phyloP scores from a whole-genome alignment of 2,329 filamentous ascomycete genomes.

The Xylaria sp. region DNA sequence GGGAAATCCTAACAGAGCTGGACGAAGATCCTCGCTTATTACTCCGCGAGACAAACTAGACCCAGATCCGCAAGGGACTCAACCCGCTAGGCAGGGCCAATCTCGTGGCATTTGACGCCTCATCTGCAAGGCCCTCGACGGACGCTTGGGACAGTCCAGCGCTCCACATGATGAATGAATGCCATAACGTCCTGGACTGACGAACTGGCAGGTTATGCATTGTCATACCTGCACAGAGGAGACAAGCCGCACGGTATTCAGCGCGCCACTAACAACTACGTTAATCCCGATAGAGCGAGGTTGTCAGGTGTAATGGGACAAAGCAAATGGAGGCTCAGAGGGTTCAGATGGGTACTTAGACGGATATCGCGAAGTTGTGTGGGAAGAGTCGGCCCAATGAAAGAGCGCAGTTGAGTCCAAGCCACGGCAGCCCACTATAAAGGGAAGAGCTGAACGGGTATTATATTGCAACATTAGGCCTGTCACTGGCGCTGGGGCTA shows the following conservation, averaged over 20 bases:
- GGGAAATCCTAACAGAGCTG: slow-evolving; percentile 50
- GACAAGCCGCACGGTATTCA: slow-evolving; percentile 43
- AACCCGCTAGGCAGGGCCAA: slow-evolving; percentile 36
- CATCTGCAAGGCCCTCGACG: slow-evolving; percentile 42
- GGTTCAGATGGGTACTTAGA: slow-evolving; percentile 29
- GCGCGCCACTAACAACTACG: slow-evolving; percentile 46
- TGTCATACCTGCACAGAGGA: slow-evolving; percentile 10
- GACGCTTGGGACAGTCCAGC: slow-evolving; percentile 38
- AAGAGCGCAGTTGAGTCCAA: slow-evolving; percentile 25
- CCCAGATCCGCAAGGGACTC: slow-evolving; percentile 33
- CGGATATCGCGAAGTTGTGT: slow-evolving; percentile 38
- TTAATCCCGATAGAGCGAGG: slow-evolving; percentile 44
- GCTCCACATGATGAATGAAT: slow-evolving; percentile 35
- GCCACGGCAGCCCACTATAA: slow-evolving; percentile 33
- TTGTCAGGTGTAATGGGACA: slow-evolving; percentile 42
- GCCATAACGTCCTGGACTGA: neutral
- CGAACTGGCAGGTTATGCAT: slow-evolving; percentile 14
- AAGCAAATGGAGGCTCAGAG: slow-evolving; percentile 32
- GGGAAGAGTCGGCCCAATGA: slow-evolving; percentile 35
- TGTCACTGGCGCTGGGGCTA: slow-evolving; percentile 27
- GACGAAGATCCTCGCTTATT: slow-evolving; percentile 43
- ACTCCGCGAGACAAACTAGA: slow-evolving; percentile 39
- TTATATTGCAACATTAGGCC: slow-evolving; percentile 27
- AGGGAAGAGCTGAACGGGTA: slow-evolving; percentile 37
- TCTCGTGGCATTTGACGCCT: slow-evolving; percentile 44